Evolutionary conservation across 139 green algal genomes (phyloP).

Genomic region (Nannochloris sp.): DNA sequence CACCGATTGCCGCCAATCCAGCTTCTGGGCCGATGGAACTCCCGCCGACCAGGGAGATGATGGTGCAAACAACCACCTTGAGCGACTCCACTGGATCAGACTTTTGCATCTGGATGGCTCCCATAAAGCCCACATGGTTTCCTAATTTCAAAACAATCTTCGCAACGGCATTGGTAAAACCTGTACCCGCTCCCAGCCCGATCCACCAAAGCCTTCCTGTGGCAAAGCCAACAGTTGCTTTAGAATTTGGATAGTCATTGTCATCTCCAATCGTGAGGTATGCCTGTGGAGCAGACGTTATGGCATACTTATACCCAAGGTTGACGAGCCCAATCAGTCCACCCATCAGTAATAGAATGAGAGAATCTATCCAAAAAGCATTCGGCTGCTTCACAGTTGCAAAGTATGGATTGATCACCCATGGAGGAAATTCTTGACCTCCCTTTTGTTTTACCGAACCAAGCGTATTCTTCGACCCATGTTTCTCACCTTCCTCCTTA

Average conservation of each 20-base stretch:
- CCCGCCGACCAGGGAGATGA: background rate
- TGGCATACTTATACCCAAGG: background rate
- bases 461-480: too few species aligned
- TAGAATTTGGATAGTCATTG: background rate
- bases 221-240: background rate
- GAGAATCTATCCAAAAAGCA: background rate
- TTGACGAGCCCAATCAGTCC: background rate
- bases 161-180: background rate
- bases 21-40: background rate
- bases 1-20: background rate
- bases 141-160: background rate
- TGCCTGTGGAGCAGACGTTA: background rate
- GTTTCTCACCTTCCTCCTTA: too few species aligned
- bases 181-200: background rate
- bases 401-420: conserved; percentile 1
- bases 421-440: background rate
- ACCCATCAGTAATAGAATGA: background rate
- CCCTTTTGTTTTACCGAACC: background rate
- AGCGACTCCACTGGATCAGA: background rate
- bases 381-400: background rate
- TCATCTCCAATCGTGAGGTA: background rate
- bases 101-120: background rate
- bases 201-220: conserved; percentile 1
- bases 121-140: background rate
- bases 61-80: background rate